Conservation (phyloP, 1,284 basidiomycete species). For the Fomitopsis betulina region DNA sequence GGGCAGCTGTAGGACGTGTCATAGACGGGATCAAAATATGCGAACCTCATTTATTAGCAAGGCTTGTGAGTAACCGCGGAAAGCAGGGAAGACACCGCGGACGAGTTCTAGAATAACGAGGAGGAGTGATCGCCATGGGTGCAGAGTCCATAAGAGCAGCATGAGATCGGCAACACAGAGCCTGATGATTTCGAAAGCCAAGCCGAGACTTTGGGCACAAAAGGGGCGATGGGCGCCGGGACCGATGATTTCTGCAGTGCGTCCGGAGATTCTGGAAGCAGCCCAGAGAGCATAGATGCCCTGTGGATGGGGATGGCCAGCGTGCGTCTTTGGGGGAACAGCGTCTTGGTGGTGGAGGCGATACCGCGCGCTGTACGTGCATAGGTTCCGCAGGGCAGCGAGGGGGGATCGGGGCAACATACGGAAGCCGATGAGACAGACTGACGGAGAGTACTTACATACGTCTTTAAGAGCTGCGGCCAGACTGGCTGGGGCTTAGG, state of each 20-base stretch:
- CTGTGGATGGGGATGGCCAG: not conserved
- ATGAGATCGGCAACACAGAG: slow-evolving; percentile 54
- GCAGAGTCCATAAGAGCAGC: slow-evolving; percentile 54
- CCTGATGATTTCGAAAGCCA: slow-evolving; percentile 52
- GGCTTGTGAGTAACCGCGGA: slow-evolving; percentile 79
- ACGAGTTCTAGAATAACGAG: slow-evolving; percentile 65
- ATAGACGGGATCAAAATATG: slow-evolving; percentile 2
- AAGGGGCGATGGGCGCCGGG: slow-evolving; percentile 66
- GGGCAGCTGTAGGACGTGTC: not conserved
- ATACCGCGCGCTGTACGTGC: not conserved
- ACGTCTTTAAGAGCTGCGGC: slow-evolving; percentile 5
- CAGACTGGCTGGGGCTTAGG: slow-evolving; percentile 9
- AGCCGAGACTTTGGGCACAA: slow-evolving; percentile 45
- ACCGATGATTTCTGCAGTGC: slow-evolving; percentile 38
- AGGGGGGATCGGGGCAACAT: slow-evolving; percentile 21
- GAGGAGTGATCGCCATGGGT: slow-evolving; percentile 60
- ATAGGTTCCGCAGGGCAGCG: not conserved
- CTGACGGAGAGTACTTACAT: slow-evolving; percentile 10
- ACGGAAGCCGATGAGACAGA: slow-evolving; percentile 16
- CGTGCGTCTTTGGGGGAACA: not conserved
- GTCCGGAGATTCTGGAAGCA: slow-evolving; percentile 45
- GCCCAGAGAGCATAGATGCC: slow-evolving; percentile 57
- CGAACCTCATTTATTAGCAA: slow-evolving; percentile 76
- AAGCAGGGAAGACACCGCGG: slow-evolving; percentile 71
- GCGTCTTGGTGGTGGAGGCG: not conserved